Evolutionary conservation across 2,329 filamentous ascomycete species (phyloP).

Genomic region (Fusarium torreyae): DNA sequence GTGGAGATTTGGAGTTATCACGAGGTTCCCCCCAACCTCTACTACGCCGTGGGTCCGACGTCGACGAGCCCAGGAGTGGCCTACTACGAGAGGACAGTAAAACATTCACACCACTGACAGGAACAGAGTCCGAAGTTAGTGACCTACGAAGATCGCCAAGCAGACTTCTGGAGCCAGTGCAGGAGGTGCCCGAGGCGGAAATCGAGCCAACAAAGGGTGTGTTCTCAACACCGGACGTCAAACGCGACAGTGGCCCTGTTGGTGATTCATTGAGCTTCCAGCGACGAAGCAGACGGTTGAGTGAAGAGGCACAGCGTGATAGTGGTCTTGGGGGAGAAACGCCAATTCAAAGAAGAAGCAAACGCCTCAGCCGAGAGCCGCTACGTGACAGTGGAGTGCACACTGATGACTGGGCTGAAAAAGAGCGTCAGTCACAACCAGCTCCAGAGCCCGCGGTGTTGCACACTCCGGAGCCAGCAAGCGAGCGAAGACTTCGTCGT

Average conservation of each 20-base stretch:
- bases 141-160: conserved; percentile 62
- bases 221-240: conserved; percentile 50
- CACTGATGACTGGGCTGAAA: conserved; percentile 63
- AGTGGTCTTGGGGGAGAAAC: conserved; percentile 65
- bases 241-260: conserved; percentile 54
- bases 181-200: conserved; percentile 65
- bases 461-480: conserved; percentile 50
- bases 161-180: conserved; percentile 66
- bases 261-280: conserved; percentile 59
- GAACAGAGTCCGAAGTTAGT: conserved; percentile 49
- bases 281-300: conserved; percentile 54
- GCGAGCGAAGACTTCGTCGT: conserved; percentile 50
- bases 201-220: conserved; percentile 48
- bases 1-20: conserved; percentile 42
- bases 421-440: conserved; percentile 42
- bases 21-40: conserved; percentile 47
- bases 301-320: conserved; percentile 62
- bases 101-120: conserved; percentile 41
- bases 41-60: conserved; percentile 52
- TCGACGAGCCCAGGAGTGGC: conserved; percentile 50
- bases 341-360: conserved; percentile 58
- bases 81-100: conserved; percentile 53
- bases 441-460: conserved; percentile 38
- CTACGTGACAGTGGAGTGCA: conserved; percentile 72
- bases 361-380: conserved; percentile 53